A percentile compares a stretch with the other conserved stretches of the same genome.
Evolutionary conservation across 768 basidiomycete species (phyloP).

Genomic region (Tylopilus rubrobrunneus): DNA sequence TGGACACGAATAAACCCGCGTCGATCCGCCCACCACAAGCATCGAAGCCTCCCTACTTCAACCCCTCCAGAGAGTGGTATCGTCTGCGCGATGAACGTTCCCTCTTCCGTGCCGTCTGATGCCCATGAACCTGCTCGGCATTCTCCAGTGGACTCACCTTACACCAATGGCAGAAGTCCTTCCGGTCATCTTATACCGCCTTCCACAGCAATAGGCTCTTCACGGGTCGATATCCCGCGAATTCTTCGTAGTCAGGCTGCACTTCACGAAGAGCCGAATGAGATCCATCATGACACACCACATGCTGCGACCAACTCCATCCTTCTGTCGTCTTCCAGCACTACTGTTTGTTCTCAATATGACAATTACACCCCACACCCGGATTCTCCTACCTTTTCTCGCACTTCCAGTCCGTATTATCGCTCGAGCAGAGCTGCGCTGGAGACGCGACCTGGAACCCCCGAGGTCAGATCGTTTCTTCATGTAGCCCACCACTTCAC

Average conservation of each 20-base stretch:
- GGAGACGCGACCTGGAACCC: neutral
- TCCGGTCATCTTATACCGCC: conserved; percentile 23
- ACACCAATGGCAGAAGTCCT: conserved; percentile 8
- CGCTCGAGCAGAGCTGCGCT: neutral
- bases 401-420: neutral
- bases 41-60: neutral
- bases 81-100: conserved; percentile 18
- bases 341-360: neutral
- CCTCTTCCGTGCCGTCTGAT: neutral
- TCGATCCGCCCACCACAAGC: neutral
- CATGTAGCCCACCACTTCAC: neutral
- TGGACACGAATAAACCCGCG: neutral
- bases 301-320: neutral
- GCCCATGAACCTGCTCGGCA: neutral
- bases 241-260: conserved; percentile 10
- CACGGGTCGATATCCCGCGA: conserved; percentile 6
- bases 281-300: neutral
- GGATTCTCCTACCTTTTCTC: neutral
- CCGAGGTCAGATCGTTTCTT: neutral
- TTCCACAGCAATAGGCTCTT: conserved; percentile 7
- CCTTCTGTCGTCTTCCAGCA: neutral
- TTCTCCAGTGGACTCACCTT: conserved; percentile 15
- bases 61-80: neutral
- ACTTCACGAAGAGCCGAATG: conserved; percentile 15
- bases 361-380: neutral